Evolutionary conservation across 1,284 basidiomycete species (phyloP), one percentile per base, ranked within the genome.

Genomic region (Agroathelia rolfsii): DNA sequence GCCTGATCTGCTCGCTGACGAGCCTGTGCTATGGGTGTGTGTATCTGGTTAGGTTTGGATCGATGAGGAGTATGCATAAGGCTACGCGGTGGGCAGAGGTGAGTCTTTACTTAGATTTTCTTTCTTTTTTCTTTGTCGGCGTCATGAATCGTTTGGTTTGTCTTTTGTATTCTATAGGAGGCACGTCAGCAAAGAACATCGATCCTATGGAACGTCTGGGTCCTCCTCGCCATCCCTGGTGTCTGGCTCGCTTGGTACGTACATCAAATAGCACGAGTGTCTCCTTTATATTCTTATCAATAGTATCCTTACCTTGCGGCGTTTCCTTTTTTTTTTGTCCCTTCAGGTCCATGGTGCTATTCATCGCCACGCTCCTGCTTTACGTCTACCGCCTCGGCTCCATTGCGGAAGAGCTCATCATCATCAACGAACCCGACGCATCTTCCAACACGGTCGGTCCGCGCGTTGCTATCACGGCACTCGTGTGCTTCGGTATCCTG

Each of bases 151-250:
- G n/a, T n/a, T n/a, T n/a, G n/a, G n/a, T 15, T 17, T 21, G 18
- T 38, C 34, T 30, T n/a, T 36, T 34, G 28, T 21, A 9, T 30
- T 5, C 24, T 23, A 12, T 39, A 83, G 76, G 80, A 84, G 53
- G 76, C 79, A 14, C 66, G 71, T 33, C 71, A 67, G 49, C 69
- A 69, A 0, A 69, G 74, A 22, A 76, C 80, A 0, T 54, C 66
- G 6, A 71, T 85, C 14, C 64, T 70, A 51, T 86, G 82, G 82
- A 86, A 85, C 41, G 76, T 82, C 9, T 86, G 82, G 83, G 76
- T 84, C 1, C 46, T 86, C 6, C 58, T 86, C 10, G 72, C 78
- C 1, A 75, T 81, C 57, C 82, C 82, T 0, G 73, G 67, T 0
- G 58, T 84, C 10, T 86, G 78, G 73, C 68, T 86, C 40, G 66